Evolutionary conservation across 2,329 filamentous ascomycete species (phyloP).

Genomic region (Thelonectria rubi): DNA sequence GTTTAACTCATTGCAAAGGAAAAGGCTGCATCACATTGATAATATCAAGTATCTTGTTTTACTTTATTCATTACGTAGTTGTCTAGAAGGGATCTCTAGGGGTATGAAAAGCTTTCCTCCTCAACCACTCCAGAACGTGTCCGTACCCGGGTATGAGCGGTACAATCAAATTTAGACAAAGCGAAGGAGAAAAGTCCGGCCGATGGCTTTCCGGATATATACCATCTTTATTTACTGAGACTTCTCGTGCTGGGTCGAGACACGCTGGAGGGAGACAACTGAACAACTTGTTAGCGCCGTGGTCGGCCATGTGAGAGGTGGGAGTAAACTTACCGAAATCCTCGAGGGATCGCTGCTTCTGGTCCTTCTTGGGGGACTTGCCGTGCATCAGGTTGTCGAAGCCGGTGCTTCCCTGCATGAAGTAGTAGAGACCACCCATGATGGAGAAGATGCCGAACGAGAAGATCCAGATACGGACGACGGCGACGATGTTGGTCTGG

Average conservation of each 20-base stretch:
- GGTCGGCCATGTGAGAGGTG: neutral
- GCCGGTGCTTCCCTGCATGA: conserved; percentile 80
- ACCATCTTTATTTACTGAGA: conserved; percentile 66
- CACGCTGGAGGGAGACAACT: conserved; percentile 90
- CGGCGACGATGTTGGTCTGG: conserved; percentile 80
- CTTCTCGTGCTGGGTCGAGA: conserved; percentile 93
- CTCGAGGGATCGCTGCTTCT: conserved; percentile 86
- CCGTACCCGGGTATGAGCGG: conserved; percentile 48
- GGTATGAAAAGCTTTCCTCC: conserved; percentile 50
- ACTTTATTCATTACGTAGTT: conserved; percentile 55
- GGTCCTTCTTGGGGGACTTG: conserved; percentile 81
- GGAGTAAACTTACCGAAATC: conserved; percentile 79
- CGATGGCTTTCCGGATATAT: conserved; percentile 51
- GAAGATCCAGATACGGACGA: conserved; percentile 91
- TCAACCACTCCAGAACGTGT: conserved; percentile 47
- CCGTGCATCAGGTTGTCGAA: conserved; percentile 96
- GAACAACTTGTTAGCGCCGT: conserved; percentile 59
- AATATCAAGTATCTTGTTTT: conserved; percentile 45
- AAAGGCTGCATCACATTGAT: neutral
- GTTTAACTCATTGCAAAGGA: neutral
- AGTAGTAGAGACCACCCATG: conserved; percentile 77
- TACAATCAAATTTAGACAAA: conserved; percentile 53
- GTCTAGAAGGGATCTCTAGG: conserved; percentile 51
- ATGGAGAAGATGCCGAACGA: conserved; percentile 89
- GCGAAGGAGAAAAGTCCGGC: conserved; percentile 51